Evolutionary conservation across 2,329 filamentous ascomycete species (phyloP).

Genomic region (Daldinia sp.): DNA sequence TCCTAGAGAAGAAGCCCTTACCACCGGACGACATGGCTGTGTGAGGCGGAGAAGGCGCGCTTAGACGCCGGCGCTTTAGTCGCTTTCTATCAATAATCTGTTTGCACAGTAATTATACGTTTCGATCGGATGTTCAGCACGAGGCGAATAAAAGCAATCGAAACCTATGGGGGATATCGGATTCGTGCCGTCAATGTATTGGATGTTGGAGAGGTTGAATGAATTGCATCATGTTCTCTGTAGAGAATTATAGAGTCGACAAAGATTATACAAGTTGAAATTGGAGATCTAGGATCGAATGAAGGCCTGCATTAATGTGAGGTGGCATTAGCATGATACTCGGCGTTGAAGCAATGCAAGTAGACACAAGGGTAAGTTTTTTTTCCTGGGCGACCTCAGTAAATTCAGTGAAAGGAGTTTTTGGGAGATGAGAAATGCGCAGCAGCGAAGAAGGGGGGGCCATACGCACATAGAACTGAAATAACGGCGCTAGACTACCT

Average conservation of each 20-base stretch:
- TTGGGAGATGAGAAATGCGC: conserved; percentile 34
- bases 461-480: conserved; percentile 35
- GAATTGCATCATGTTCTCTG: conserved; percentile 53
- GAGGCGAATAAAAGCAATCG: conserved; percentile 15
- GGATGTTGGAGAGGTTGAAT: conserved; percentile 51
- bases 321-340: conserved; percentile 42
- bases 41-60: conserved; percentile 31
- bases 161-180: conserved; percentile 37
- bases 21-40: conserved; percentile 65
- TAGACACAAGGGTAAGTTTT: conserved; percentile 19
- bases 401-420: conserved; percentile 32
- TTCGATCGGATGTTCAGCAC: conserved; percentile 28
- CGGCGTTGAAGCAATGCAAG: conserved; percentile 34
- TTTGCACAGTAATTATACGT: conserved; percentile 25
- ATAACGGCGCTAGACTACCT: conserved; percentile 28
- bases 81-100: conserved; percentile 30
- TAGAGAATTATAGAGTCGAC: conserved; percentile 29
- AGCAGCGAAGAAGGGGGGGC: conserved; percentile 19
- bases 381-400: conserved; percentile 14
- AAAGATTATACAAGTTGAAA: conserved; percentile 38
- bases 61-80: conserved; percentile 42
- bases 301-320: conserved; percentile 43
- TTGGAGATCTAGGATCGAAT: conserved; percentile 32
- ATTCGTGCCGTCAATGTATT: conserved; percentile 50
- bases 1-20: conserved; percentile 86